Conservation (phyloP, 495 filamentous ascomycete genomes). For the Penicillium tannophilum region DNA sequence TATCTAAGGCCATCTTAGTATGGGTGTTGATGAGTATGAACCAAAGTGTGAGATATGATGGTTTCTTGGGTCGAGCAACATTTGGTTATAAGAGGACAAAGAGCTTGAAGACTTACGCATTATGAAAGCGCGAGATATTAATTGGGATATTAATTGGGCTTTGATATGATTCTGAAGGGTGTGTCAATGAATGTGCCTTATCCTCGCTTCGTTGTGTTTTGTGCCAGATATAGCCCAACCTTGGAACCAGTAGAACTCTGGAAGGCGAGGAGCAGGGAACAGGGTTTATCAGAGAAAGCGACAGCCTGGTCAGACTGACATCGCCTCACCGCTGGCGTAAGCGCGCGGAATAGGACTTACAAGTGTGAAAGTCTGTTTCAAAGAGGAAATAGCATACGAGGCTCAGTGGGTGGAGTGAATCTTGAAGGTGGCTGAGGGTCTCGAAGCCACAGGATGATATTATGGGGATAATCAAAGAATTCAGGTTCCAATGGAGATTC, state of each 20-base stretch:
- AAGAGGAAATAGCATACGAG: background rate
- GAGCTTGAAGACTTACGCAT: conserved; percentile 6
- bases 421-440: conserved; percentile 3
- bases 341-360: background rate
- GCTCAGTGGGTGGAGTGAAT: background rate
- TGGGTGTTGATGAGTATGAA: conserved; percentile 1
- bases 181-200: conserved; percentile 1
- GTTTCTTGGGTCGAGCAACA: background rate
- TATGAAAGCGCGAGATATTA: conserved; percentile 1
- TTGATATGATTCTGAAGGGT: background rate
- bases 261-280: background rate
- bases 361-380: conserved; percentile 1
- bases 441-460: conserved; percentile 5
- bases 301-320: background rate
- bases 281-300: background rate
- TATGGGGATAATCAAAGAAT: background rate
- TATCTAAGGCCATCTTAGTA: conserved; percentile 37
- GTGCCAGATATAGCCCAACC: background rate
- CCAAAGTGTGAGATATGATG: background rate
- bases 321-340: background rate
- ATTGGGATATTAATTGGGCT: background rate
- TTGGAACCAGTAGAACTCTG: background rate
- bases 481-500: background rate
- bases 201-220: background rate
- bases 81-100: background rate